Percentiles rank a stretch among this genome's conserved stretches.
phyloP scores from a whole-genome alignment of 2,329 filamentous ascomycete species.

The Paradendryphiella salina region DNA sequence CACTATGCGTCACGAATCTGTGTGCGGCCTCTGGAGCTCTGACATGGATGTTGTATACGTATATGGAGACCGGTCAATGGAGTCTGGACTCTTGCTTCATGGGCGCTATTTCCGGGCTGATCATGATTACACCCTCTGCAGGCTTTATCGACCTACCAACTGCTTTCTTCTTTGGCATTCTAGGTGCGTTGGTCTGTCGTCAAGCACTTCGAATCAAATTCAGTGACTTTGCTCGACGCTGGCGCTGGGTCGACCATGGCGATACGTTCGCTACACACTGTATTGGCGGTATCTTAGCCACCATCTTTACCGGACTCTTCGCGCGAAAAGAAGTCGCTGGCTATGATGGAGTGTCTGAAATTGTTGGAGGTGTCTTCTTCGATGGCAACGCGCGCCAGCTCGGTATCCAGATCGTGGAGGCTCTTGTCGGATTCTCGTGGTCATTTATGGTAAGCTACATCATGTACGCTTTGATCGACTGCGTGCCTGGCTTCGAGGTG shows the following conservation, averaged over 20 bases:
- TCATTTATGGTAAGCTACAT: constrained; percentile 55
- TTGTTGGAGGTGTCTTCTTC: constrained; percentile 57
- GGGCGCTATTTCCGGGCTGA: constrained; percentile 57
- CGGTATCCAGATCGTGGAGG: constrained; percentile 57
- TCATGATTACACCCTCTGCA: constrained; percentile 58
- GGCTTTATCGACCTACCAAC: constrained; percentile 56
- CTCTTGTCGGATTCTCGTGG: constrained; percentile 57
- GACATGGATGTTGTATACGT: constrained; percentile 55
- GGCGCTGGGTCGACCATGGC: constrained; percentile 59
- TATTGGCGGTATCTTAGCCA: constrained; percentile 56
- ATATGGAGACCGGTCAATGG: constrained; percentile 50
- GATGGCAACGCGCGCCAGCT: constrained; percentile 57
- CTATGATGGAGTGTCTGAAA: constrained; percentile 56
- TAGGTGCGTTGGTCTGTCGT: constrained; percentile 54
- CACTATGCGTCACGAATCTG: constrained; percentile 55
- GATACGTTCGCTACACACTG: constrained; percentile 61
- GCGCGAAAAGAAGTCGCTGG: constrained; percentile 56
- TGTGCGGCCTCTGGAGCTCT: constrained; percentile 54
- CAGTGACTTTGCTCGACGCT: constrained; percentile 52
- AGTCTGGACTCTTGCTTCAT: constrained; percentile 57
- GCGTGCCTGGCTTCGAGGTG: constrained; percentile 57
- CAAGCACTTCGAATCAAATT: constrained; percentile 60
- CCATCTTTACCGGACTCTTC: constrained; percentile 57
- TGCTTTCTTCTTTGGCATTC: constrained; percentile 54
- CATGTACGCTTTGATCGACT: constrained; percentile 57